These are phyloP conservation scores for Microstegium vimineum DNA, from an alignment of 176 grass and related monocot species.

Conservation along the genomic window DNA sequence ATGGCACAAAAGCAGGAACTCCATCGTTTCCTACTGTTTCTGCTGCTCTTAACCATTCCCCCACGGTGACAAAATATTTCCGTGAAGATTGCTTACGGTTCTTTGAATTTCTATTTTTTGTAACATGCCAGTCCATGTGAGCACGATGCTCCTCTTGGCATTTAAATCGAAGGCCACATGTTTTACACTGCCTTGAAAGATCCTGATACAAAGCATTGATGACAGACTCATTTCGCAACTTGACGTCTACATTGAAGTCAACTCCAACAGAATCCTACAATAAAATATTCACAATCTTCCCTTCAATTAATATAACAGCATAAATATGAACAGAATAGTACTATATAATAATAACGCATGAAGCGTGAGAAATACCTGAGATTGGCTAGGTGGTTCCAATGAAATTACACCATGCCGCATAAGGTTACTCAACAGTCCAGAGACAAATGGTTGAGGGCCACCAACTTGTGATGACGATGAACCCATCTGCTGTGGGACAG, in stretches of 20 bases:
- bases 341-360: background rate
- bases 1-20: conserved; percentile 68
- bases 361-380: conserved; percentile 61
- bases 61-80: conserved; percentile 84
- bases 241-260: conserved; percentile 84
- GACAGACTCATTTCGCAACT: conserved; percentile 57
- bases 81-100: conserved; percentile 91
- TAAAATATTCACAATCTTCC: conserved; percentile 25
- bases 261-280: conserved; percentile 61
- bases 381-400: conserved; percentile 38
- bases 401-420: conserved; percentile 83
- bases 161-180: conserved; percentile 93
- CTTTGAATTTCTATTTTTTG: conserved; percentile 90
- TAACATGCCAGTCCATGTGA: conserved; percentile 99
- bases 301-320: conserved; percentile 15
- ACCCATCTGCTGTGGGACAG: conserved; percentile 48
- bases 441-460: conserved; percentile 43
- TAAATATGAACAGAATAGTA: conserved; percentile 18
- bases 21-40: conserved; percentile 81
- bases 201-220: conserved; percentile 82
- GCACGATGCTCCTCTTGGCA: conserved; percentile 84
- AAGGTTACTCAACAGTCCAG: conserved; percentile 81
- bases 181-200: conserved; percentile 88
- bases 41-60: conserved; percentile 89
- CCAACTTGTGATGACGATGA: conserved; percentile 46